Evolutionary conservation across 2,329 filamentous ascomycete genomes (phyloP).

Genomic region (Corinectria fuckeliana): DNA sequence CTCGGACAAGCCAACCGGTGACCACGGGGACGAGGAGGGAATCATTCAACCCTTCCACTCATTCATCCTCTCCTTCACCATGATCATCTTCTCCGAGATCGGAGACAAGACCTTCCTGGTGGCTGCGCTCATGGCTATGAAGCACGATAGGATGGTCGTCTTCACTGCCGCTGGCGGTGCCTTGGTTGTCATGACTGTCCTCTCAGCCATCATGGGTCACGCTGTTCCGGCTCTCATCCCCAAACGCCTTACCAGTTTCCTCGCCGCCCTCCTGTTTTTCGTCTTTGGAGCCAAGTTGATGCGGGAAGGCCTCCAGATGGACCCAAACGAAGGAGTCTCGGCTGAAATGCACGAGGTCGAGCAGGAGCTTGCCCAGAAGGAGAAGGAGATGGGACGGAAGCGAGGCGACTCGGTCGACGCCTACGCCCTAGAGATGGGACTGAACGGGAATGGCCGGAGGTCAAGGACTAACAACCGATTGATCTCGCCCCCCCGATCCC

Average conservation of each 20-base stretch:
- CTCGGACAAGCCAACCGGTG: conserved; percentile 36
- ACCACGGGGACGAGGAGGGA: conserved; percentile 60
- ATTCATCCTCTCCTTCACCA: conserved; percentile 88
- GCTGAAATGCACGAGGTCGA: conserved; percentile 99
- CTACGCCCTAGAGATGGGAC: conserved; percentile 81
- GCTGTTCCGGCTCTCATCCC: conserved; percentile 89
- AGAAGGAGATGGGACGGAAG: conserved; percentile 73
- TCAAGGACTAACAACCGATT: conserved; percentile 77
- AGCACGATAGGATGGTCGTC: conserved; percentile 89
- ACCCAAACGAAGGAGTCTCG: conserved; percentile 86
- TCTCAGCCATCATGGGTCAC: conserved; percentile 92
- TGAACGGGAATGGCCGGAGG: conserved; percentile 69
- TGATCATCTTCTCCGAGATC: conserved; percentile 97
- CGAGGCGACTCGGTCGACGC: conserved; percentile 71
- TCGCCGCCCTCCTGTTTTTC: conserved; percentile 85
- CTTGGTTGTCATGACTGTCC: conserved; percentile 89
- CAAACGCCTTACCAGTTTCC: conserved; percentile 87
- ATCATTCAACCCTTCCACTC: conserved; percentile 86
- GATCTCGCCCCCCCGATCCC: conserved; percentile 79
- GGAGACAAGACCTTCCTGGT: conserved; percentile 99
- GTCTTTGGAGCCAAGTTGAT: conserved; percentile 87
- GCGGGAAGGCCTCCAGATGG: conserved; percentile 87
- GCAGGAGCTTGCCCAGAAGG: conserved; percentile 90
- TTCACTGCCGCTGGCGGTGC: conserved; percentile 95
- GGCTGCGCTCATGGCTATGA: conserved; percentile 98